A percentile compares a stretch with the other conserved stretches of the same genome.
Evolutionary conservation across 139 green algal genomes (phyloP).

Genomic region (Spirogloea muscicola): DNA sequence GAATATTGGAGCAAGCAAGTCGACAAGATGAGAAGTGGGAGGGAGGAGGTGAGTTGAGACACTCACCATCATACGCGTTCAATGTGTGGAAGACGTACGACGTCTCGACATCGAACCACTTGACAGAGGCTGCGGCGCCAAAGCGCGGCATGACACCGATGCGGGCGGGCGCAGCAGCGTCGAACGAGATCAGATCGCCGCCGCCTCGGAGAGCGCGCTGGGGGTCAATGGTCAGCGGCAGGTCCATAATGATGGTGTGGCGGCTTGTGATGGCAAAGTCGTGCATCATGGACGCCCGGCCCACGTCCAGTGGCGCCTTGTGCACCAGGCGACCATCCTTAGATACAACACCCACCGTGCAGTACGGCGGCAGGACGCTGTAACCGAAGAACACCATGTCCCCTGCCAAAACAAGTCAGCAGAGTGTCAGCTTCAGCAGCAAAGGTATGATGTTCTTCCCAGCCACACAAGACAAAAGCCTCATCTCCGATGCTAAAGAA

Average conservation of each 20-base stretch:
- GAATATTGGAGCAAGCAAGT: too few species aligned
- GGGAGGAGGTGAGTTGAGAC: too few species aligned
- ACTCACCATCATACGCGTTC: conserved; percentile 43
- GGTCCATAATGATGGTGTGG: conserved; percentile 37
- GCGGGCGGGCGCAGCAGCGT: background rate
- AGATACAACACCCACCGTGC: conserved; percentile 4
- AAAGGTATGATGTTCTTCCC: too few species aligned
- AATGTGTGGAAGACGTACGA: conserved; percentile 33
- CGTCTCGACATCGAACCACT: conserved; percentile 28
- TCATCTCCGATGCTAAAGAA: too few species aligned
- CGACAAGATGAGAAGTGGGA: too few species aligned
- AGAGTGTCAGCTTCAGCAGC: too few species aligned
- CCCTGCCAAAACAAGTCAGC: too few species aligned
- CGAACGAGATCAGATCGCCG: conserved; percentile 28
- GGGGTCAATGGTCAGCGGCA: conserved; percentile 30
- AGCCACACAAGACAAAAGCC: too few species aligned
- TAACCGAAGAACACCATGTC: conserved; percentile 45
- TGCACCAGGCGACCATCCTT: background rate
- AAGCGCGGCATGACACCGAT: conserved; percentile 37
- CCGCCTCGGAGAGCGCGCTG: conserved; percentile 3
- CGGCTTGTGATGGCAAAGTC: conserved; percentile 37
- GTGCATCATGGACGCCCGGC: conserved; percentile 38
- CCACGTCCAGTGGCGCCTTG: conserved; percentile 13
- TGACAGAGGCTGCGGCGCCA: conserved; percentile 8
- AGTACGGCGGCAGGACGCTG: background rate